Conservation (phyloP, 495 filamentous ascomycete genomes). For the Letharia lupina region DNA sequence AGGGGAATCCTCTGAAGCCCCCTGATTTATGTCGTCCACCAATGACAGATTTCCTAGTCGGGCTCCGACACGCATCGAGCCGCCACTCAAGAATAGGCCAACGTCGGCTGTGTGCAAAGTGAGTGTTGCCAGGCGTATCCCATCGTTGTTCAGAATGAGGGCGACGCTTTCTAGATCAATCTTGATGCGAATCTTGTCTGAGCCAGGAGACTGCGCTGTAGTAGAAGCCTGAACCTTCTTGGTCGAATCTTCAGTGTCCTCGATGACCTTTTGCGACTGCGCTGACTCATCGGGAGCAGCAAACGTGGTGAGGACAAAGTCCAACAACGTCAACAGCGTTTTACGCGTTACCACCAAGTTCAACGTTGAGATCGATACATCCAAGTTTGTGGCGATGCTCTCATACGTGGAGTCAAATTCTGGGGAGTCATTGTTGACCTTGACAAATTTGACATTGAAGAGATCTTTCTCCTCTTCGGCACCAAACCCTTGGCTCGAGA, state of each 20-base stretch:
- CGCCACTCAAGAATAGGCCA: conserved; percentile 77
- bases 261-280: conserved; percentile 38
- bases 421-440: conserved; percentile 83
- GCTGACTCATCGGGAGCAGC: conserved; percentile 55
- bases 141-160: conserved; percentile 96
- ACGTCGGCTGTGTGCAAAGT: conserved; percentile 87
- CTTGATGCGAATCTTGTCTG: conserved; percentile 71
- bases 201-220: conserved; percentile 25
- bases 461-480: conserved; percentile 70
- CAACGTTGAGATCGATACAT: conserved; percentile 88
- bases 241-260: conserved; percentile 35
- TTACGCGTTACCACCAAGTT: conserved; percentile 89
- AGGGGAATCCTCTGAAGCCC: conserved; percentile 68
- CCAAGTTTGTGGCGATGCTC: conserved; percentile 84
- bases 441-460: conserved; percentile 77
- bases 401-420: conserved; percentile 88
- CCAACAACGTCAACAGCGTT: conserved; percentile 87
- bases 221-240: conserved; percentile 25
- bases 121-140: conserved; percentile 84
- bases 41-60: conserved; percentile 79
- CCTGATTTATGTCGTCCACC: conserved; percentile 90
- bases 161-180: conserved; percentile 86
- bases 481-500: conserved; percentile 75
- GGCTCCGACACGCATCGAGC: conserved; percentile 75
- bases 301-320: conserved; percentile 93